Evolutionary conservation across 139 green algal genomes (phyloP), one percentile per base, ranked within the genome.

Genomic region (Parachlorella kessleri): DNA sequence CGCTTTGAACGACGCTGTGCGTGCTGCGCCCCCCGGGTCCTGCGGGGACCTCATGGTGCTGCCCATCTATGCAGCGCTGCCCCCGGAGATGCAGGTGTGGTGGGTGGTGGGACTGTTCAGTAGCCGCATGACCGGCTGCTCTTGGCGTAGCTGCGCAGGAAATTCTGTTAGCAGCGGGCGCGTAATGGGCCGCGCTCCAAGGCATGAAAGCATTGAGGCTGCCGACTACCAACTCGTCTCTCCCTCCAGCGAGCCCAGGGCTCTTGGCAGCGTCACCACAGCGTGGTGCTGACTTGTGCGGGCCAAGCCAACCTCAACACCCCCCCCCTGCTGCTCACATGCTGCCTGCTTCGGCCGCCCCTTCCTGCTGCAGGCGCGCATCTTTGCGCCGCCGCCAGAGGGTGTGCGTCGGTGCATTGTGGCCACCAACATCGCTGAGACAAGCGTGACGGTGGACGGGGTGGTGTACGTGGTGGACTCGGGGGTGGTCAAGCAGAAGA

Each of bases 401-500:
- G 93, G 91, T 4, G 87, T 92, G 72, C 84, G 96, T 23, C 87
- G 95, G 28, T 91, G 92, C 79, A 94, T 99, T 37, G 85, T 99
- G 64, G 92, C 96, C 26, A 99, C 96, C 71, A 99, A 99, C 85
- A 92, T 99, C 40, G 96, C 96, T 21, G 96, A 99, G 82, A 99
- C 96, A 26, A 96, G 90, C 63, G 87, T 99, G 42, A 99, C 96
- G 67, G 91, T 95, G 83, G 88, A 85, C 55, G 69, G 30, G 55
- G 72, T 28, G 21, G 40, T 95, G 76, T 98, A 97, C 69, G 94
- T 98, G 37, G 81, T 98, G 38, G 94, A 98, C 86, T 80, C 85
- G 28, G 96, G 96, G 35, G 69, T 96, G 55, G 92, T 98, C 38
- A 99, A 99, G 90, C 90, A 96, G 86, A 98, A 97, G 88, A 73